phyloP scores from a whole-genome alignment of 371 early-diverging fungal genomes.

The Actinomortierella ambigua region DNA sequence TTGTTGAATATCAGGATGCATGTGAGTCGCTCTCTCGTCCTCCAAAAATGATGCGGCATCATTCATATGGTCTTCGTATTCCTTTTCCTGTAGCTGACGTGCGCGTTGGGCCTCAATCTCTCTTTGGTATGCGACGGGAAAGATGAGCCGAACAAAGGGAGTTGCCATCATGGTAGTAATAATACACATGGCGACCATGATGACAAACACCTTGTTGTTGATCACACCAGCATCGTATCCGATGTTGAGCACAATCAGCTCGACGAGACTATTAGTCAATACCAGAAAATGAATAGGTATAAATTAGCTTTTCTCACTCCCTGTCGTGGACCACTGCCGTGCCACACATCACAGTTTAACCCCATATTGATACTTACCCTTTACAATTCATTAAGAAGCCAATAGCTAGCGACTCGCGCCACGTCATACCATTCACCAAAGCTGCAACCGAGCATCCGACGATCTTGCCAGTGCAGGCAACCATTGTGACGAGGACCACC shows the following conservation, averaged over 20 bases:
- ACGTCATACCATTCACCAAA: constrained; percentile 62
- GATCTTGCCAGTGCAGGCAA: constrained; percentile 86
- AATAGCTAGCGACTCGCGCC: constrained; percentile 85
- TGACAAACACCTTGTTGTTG: constrained; percentile 75
- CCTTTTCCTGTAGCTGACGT: too few species aligned
- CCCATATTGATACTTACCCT: constrained; percentile 39
- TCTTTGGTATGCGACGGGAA: constrained; percentile 39
- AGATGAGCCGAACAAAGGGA: constrained; percentile 23
- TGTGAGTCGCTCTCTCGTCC: too few species aligned
- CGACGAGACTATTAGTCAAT: constrained; percentile 78
- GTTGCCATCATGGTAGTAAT: constrained; percentile 36
- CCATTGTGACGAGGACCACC: constrained; percentile 71
- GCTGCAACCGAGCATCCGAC: constrained; percentile 80
- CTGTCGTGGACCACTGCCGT: too few species aligned
- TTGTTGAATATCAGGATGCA: too few species aligned
- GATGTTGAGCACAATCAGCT: constrained; percentile 91
- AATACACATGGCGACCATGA: constrained; percentile 81
- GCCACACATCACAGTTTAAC: too few species aligned
- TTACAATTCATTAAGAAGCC: constrained; percentile 96
- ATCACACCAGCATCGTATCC: constrained; percentile 87
- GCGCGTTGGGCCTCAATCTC: constrained; percentile 23
- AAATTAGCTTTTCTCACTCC: too few species aligned
- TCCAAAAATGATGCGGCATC: too few species aligned
- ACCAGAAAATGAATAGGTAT: too few species aligned
- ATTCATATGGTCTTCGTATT: too few species aligned